Evolutionary conservation across 306 rosid species (phyloP), one percentile per base, ranked within the genome.

Genomic region (Aeschynomene evenia): DNA sequence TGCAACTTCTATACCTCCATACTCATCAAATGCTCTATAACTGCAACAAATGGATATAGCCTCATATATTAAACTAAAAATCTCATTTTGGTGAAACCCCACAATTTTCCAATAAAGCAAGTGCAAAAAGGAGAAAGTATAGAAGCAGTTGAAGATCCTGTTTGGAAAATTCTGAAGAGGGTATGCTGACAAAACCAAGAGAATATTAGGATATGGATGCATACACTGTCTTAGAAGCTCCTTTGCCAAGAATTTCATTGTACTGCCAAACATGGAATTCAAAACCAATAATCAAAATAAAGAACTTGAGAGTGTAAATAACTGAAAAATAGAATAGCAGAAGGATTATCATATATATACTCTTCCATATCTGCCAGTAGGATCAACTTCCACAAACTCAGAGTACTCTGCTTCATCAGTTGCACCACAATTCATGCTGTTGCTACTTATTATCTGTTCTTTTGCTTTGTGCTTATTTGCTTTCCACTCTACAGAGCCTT

Each of bases 361-460:
- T 85, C 99, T 84, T 87, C 99, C 97, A 82, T 95, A 95, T 95
- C 99, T 91, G 77, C 99, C 91, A 1, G 95, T 84, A 19, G 99
- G 99, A 89, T 95, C 99, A 83, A 87, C 87, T 82, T 95, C 99
- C 66, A 91, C 96, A 74, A 81, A 85, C 60, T 91, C 95, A 49
- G 86, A 73, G 85, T 52, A 57, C 37, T 77, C 91, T 63, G 74
- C 48, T 34, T 81, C 96, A 54, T 67, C 40, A 67, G 26, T 73
- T 66, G 79, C 37, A 84, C 42, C 85, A 73, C 83, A 77, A 79
- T 86, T 81, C 99, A 95, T 95, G 75, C 78, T 87, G n/a, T 86
- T 64, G 36, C 53, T 50, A 23, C 7, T 63, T 66, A 53, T 55
- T 43, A 63, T 34, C 48, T 16, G 36, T 74, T 36, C 43, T 14